Evolutionary conservation across 2,329 filamentous ascomycete species (phyloP), one percentile per base, ranked within the genome.

Genomic region (Fusarium tjaetaba): DNA sequence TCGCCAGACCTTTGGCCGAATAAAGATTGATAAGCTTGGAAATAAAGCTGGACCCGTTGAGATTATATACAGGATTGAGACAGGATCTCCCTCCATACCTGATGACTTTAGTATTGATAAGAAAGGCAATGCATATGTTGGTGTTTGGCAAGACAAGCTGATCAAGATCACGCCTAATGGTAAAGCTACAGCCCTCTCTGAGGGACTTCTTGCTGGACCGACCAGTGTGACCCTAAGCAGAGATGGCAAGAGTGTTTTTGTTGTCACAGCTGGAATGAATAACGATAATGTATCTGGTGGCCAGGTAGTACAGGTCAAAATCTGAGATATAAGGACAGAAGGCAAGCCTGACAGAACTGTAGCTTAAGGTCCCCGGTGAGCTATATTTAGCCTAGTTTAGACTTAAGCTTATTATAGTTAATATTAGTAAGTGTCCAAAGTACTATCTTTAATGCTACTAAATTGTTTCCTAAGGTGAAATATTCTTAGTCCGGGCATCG

Each of bases 11-110:
- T 55, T 46, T 24, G 43, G 43, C 2, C 59, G 53, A 11, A 24
- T 70, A 7, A 46, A 52, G 34, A 60, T 70, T 24, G 59, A 70
- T 18, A n/a, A 42, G 11, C n/a, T 43, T 14, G 65, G 57, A 9
- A 51, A 60, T 24, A 64, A 45, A 3, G 20, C 24, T 15, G 68
- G 59, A 11, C 7, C 43, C 0, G 5, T 42, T 9, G 26, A 65
- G 18, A 22, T 52, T 4, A 59, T 70, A 2, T 22, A 24, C 11
- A 45, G 18, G 26, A 11, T 56, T 3, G 28, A 48, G 0, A 26
- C 30, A 1, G 53, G 24, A 5, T 32, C 53, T 20, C 1, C 5
- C 4, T 45, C 16, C 2, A 11, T 26, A 0, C 68, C 59, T 3
- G 68, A 70, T 28, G 68, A 60, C 28, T 65, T 70, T 32, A 3